phyloP scores from a whole-genome alignment of 2,329 filamentous ascomycete genomes.

The Canariomyces notabilis region DNA sequence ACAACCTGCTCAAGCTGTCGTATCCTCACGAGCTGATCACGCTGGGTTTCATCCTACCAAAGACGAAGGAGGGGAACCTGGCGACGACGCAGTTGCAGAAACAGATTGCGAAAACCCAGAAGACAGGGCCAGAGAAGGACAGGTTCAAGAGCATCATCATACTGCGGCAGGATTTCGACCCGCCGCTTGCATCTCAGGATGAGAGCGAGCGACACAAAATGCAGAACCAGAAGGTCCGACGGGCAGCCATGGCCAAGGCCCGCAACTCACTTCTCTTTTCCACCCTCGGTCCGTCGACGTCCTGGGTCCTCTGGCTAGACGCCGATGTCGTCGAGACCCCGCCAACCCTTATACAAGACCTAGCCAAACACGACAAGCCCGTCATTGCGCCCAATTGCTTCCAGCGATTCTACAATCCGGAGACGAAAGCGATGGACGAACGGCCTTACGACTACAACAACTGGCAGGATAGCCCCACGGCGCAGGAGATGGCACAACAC shows the following conservation, averaged over 20 bases:
- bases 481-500: constrained; percentile 65
- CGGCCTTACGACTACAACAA: constrained; percentile 96
- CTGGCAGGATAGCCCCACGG: constrained; percentile 85
- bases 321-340: constrained; percentile 89
- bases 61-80: constrained; percentile 84
- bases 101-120: constrained; percentile 80
- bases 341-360: constrained; percentile 78
- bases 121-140: constrained; percentile 65
- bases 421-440: constrained; percentile 65
- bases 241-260: constrained; percentile 87
- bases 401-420: constrained; percentile 71
- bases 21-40: constrained; percentile 96
- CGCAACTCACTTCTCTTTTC: constrained; percentile 94
- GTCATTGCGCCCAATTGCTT: constrained; percentile 94
- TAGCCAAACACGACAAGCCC: constrained; percentile 81
- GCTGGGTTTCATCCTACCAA: constrained; percentile 91
- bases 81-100: constrained; percentile 80
- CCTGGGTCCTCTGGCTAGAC: constrained; percentile 97
- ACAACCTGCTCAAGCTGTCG: constrained; percentile 74
- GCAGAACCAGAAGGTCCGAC: constrained; percentile 77
- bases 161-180: constrained; percentile 89
- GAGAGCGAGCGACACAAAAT: constrained; percentile 90
- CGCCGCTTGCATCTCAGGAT: constrained; percentile 71
- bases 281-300: constrained; percentile 81
- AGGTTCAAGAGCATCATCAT: constrained; percentile 93